Evolutionary conservation across 805 yeast species (phyloP), one percentile per base, ranked within the genome.

Genomic region (Candida chauliodis): DNA sequence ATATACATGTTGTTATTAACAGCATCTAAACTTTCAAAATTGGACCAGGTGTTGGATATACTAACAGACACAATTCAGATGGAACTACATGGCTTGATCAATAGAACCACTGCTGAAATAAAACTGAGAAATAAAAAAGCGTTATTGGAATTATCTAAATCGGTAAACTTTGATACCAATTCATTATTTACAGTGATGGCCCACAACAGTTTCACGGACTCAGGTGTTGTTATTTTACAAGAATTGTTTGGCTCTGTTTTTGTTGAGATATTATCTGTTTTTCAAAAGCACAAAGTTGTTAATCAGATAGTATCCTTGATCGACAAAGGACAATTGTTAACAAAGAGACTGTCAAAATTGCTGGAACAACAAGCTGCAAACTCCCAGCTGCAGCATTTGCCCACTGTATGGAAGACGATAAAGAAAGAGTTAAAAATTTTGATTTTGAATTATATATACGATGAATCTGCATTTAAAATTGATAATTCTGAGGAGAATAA

Each of bases 241-340:
- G 88, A 86, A 44, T 69, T 88, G 28, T 83, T 84, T 45, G 78
- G 84, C 57, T 69, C 78, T 7, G 68, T 87, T n/a, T 88, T 84
- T 50, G 65, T 77, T 20, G 80, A 78, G 53, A 58, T 78, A 37
- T 59, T 81, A 28, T 70, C 79, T 17, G 78, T 84, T 4, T 58
- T 87, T 14, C 93, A 86, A 60, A 74, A 76, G 17, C 89, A 86
- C 52, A 69, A 82, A 21, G 79, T 82, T 1, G 70, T 88, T 4
- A 65, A 66, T 43, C 89, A 81, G 44, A 73, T 84, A 10, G 66
- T 75, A 5, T 60, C 63, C 8, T 41, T 45, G 21, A 56, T 67
- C 16, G 60, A 55, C 19, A 39, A 55, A 4, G 50, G 55, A 9
- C 50, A 48, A 17, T 34, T 53, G 3, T 31, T 51, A 3, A 38